Conservation (phyloP, 2,329 filamentous ascomycete genomes). For the Penicillium sp. region DNA sequence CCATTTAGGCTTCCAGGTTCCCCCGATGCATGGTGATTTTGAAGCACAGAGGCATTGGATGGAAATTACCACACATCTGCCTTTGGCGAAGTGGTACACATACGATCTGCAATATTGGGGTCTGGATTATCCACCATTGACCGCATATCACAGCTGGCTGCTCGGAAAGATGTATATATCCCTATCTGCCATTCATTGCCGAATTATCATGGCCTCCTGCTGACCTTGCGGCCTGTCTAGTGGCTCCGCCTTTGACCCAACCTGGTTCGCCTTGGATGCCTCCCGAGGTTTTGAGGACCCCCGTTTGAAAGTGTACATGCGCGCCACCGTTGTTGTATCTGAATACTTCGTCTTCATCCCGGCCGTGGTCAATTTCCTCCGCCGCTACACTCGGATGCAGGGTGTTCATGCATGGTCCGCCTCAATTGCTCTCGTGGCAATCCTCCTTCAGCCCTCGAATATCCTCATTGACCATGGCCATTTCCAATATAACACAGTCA, state of each 20-base stretch:
- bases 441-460: slow-evolving; percentile 86
- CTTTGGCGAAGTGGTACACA: slow-evolving; percentile 95
- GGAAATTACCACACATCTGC: slow-evolving; percentile 88
- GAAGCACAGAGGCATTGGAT: slow-evolving; percentile 99
- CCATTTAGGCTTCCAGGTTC: slow-evolving; percentile 66
- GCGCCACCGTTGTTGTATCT: slow-evolving; percentile 83
- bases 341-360: slow-evolving; percentile 91
- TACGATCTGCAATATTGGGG: slow-evolving; percentile 98
- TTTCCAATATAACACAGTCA: slow-evolving; percentile 98
- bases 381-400: slow-evolving; percentile 73
- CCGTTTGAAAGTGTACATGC: slow-evolving; percentile 89
- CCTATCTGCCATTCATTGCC: slow-evolving; percentile 7
- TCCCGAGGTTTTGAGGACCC: slow-evolving; percentile 81
- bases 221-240: slow-evolving; percentile 39
- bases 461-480: slow-evolving; percentile 93
- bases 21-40: slow-evolving; percentile 94
- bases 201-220: background rate
- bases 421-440: slow-evolving; percentile 80
- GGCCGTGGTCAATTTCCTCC: slow-evolving; percentile 78
- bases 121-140: slow-evolving; percentile 93
- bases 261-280: slow-evolving; percentile 82
- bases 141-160: slow-evolving; percentile 98
- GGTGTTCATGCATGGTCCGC: slow-evolving; percentile 78
- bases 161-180: slow-evolving; percentile 71
- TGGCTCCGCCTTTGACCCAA: slow-evolving; percentile 72